Base-by-base conservation (phyloP, 371 early-diverging fungal genomes). In the Choanephora cucurbitarum region DNA sequence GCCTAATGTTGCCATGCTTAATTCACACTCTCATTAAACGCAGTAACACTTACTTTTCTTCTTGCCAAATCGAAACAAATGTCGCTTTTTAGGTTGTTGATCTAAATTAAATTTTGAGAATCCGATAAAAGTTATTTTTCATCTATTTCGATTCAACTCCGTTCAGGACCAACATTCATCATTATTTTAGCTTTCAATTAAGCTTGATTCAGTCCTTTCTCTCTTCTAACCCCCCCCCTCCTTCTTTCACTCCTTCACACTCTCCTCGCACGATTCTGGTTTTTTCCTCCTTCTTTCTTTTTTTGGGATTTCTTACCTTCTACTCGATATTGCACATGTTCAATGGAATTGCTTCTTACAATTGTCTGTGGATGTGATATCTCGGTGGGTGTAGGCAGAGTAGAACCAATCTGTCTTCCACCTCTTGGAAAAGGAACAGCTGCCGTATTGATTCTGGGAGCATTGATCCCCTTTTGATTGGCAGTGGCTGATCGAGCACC, bases 361-460 rank as follows among this genome's bases (percentile, higher is more conserved):
- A 55, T 19, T 2, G 37, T n/a, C 31, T 55, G 58, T 3, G 54
- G 28, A 28, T 28, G 40, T 42, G 52, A 22, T 21, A 56, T 21
- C 6, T 41, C 40, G 34, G 57, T 53, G 2, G 37, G 37, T 13
- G 21, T 40, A 22, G 44, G 39, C 15, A 24, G 9, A 41, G 42
- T 23, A 1, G 24, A 32, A 17, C 69, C 70, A 19, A 70, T 68
- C 19, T 70, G 75, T 44, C 75, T 54, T 5, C 74, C 74, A 18
- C 74, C 74, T 58, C 74, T 67, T 32, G 74, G 74, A 40, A 70
- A 73, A 9, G 70, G 74, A n/a, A 73, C 62, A 7, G 49, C 21
- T 8, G 44, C 52, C 24, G 46, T 62, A 14, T 59, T 52, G 18
- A 50, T 52, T 39, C 59, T 61, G 15, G 39, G 49, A 14, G 45